Base-by-base conservation (phyloP, 176 grass and related monocot genomes). In the Raddia guianensis region DNA sequence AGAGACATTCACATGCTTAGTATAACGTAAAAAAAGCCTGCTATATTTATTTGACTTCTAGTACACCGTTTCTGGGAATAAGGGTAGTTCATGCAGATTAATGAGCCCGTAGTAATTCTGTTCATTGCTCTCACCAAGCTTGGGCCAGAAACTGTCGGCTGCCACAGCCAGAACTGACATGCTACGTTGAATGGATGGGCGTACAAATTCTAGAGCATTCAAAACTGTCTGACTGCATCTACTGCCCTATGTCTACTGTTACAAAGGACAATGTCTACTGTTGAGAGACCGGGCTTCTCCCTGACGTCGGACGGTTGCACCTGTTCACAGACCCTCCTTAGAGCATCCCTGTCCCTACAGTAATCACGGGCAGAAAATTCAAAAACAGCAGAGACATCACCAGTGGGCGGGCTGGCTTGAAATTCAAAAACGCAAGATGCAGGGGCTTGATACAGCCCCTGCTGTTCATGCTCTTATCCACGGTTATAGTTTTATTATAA, bases 111-210 rank as follows among this genome's bases (percentile, higher is more conserved):
- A 58, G 27, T 64, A 4, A 66, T 59, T 40, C 44, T 44, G 47
- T 64, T 55, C 0, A 68, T 70, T 48, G 87, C 63, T 68, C 43
- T 63, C 33, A 77, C 18, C 48, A 8, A 53, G 35, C 65, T 12
- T 49, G 48, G 54, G 15, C 40, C 10, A 51, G 8, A 54, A 65
- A 27, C 49, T 64, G 7, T 49, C 13, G 21, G 46, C 64, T 11
- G 14, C 43, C 6, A 46, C 51, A 5, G n/a, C 55, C 3, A 20
- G 32, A 72, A 73, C 49, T n/a, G 47, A 8, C 48, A 34, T n/a
- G 47, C 27, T 20, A 78, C 37, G 59, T 65, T 34, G 0, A 82
- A 72, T 83, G 9, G 53, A 49, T 32, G 19, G 15, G 19, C 6
- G 74, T 54, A 48, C 62, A 12, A 5, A 49, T 37, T 70, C 45